phyloP scores from a whole-genome alignment of 2,329 filamentous ascomycete species.

The Colletotrichum sojae region DNA sequence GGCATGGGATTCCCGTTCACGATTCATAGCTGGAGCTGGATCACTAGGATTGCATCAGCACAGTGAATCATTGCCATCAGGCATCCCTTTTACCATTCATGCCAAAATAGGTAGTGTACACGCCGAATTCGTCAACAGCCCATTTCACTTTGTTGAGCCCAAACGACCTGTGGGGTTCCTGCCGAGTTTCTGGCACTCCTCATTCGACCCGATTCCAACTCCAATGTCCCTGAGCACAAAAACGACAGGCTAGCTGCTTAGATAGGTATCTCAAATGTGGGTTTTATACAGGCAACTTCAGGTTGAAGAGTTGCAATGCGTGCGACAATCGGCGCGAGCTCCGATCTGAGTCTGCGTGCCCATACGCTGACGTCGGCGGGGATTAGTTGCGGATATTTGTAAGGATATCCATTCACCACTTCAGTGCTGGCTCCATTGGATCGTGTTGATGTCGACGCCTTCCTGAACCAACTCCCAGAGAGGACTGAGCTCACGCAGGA shows the following conservation, averaged over 20 bases:
- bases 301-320: constrained; percentile 18
- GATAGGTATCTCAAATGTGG: constrained; percentile 41
- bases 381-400: background rate
- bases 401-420: constrained; percentile 43
- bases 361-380: background rate
- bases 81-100: constrained; percentile 20
- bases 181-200: constrained; percentile 14
- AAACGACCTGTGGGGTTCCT: constrained; percentile 9
- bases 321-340: constrained; percentile 2
- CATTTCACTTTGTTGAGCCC: constrained; percentile 1
- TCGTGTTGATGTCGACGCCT: constrained; percentile 93
- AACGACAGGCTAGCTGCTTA: constrained; percentile 37
- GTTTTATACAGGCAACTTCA: constrained; percentile 37
- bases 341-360: background rate
- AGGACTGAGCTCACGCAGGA: constrained; percentile 94
- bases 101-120: constrained; percentile 33
- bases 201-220: constrained; percentile 30
- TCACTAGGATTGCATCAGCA: background rate
- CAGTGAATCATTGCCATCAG: constrained; percentile 4
- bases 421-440: constrained; percentile 98
- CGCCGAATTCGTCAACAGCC: constrained; percentile 7
- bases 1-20: background rate
- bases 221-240: constrained; percentile 38
- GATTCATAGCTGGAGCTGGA: background rate
- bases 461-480: constrained; percentile 99